Conservation (phyloP, 345 rosid genomes). For the Lepidium africanum region DNA sequence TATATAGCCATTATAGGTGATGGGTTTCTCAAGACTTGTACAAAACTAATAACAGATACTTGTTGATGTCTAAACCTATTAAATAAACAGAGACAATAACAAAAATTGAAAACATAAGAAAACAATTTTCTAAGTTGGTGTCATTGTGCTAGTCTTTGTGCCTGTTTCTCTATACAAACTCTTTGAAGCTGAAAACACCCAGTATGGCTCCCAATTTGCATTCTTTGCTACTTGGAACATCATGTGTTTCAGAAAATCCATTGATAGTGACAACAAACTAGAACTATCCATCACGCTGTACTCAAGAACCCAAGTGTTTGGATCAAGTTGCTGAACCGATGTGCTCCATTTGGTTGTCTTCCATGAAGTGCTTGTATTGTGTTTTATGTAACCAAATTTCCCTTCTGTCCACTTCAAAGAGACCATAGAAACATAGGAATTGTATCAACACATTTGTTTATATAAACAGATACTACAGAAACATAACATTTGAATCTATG, state of each 20-base stretch:
- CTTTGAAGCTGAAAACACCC: constrained; percentile 15
- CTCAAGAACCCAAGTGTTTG: constrained; percentile 76
- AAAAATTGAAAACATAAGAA: no score
- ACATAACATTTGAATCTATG: background rate
- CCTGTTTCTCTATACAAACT: constrained; percentile 6
- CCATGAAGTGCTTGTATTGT: constrained; percentile 54
- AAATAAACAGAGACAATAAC: background rate
- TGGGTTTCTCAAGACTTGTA: background rate
- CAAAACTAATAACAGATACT: background rate
- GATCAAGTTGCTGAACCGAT: constrained; percentile 60
- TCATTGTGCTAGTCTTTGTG: constrained; percentile 17
- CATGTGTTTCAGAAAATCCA: constrained; percentile 39
- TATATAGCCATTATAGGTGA: no score
- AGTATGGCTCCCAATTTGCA: constrained; percentile 6
- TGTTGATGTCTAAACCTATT: constrained; percentile 1
- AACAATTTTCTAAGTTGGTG: constrained; percentile 29
- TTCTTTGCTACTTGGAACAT: constrained; percentile 22
- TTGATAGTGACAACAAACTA: constrained; percentile 34
- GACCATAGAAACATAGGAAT: constrained; percentile 1
- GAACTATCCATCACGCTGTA: constrained; percentile 49
- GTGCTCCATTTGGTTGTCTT: constrained; percentile 42
- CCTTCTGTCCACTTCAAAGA: constrained; percentile 65
- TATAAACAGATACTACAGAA: background rate
- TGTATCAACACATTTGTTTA: background rate
- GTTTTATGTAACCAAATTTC: constrained; percentile 33